Evolutionary conservation across 192 early-diverging fungal species (phyloP).

Genomic region (Neocallimastix lanati): DNA sequence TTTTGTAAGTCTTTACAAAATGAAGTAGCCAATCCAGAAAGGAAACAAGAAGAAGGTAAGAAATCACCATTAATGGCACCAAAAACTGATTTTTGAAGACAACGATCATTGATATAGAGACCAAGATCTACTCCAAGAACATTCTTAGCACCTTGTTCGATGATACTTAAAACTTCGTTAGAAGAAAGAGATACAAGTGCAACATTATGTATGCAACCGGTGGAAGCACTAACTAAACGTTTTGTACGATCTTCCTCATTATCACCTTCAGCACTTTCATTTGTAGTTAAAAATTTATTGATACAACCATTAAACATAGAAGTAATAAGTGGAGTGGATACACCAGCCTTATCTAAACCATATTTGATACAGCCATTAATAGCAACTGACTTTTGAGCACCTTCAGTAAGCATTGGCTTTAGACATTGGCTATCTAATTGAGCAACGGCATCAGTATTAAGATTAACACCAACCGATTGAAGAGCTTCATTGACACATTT

Average conservation of each 20-base stretch:
- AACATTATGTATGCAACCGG: background rate
- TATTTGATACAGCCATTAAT: background rate
- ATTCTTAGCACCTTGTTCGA: background rate
- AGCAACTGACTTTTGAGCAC: background rate
- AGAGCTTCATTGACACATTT: background rate
- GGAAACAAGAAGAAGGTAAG: background rate
- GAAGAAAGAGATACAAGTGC: background rate
- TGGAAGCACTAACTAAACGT: background rate
- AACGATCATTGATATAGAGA: background rate
- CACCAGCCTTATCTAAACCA: background rate
- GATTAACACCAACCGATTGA: background rate
- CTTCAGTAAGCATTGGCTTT: background rate
- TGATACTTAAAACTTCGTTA: background rate
- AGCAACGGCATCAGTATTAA: background rate
- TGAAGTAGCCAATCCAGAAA: background rate
- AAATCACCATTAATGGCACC: background rate
- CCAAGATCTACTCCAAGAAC: background rate
- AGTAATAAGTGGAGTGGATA: background rate
- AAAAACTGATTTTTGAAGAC: background rate
- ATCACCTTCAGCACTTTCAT: background rate
- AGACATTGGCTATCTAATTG: background rate
- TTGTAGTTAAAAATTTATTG: background rate
- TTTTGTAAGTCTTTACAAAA: background rate
- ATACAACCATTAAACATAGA: background rate
- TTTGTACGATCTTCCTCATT: background rate